These are phyloP conservation scores for Xerocomus brunneocitrinus DNA, from an alignment of 768 basidiomycete species.

Conservation along the genomic window DNA sequence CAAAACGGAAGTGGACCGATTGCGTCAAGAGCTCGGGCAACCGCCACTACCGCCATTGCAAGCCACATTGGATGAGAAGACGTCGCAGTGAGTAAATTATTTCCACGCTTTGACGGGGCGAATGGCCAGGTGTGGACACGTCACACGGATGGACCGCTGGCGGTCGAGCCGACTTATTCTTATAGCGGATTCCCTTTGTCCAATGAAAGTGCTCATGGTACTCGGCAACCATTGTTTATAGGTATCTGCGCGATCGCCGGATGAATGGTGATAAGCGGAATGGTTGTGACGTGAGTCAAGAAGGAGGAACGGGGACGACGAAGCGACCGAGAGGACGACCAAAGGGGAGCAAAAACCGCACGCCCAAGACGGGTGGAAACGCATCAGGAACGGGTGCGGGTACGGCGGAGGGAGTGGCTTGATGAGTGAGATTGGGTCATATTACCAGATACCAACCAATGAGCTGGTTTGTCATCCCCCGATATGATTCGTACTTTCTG, in stretches of 20 bases:
- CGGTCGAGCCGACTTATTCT: slow-evolving; percentile 3
- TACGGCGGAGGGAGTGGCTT: not conserved
- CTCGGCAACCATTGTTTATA: slow-evolving; percentile 23
- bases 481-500: too few species aligned
- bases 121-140: too few species aligned
- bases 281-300: slow-evolving; percentile 25
- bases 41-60: slow-evolving; percentile 69
- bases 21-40: slow-evolving; percentile 75
- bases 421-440: not conserved
- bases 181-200: not conserved
- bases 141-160: not conserved
- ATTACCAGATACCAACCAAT: too few species aligned
- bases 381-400: slow-evolving; percentile 8
- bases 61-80: slow-evolving; percentile 67
- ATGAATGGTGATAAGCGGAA: slow-evolving; percentile 43
- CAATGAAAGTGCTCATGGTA: slow-evolving; percentile 13
- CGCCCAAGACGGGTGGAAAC: slow-evolving; percentile 17
- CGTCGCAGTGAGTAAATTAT: slow-evolving; percentile 41
- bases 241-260: slow-evolving; percentile 61
- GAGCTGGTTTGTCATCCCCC: not conserved
- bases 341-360: slow-evolving; percentile 63
- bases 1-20: slow-evolving; percentile 71
- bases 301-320: slow-evolving; percentile 22
- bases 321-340: slow-evolving; percentile 65
- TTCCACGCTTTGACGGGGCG: slow-evolving; percentile 8